Evolutionary conservation across 148 eudicot species (phyloP).

Genomic region (Gaultheria prostrata): DNA sequence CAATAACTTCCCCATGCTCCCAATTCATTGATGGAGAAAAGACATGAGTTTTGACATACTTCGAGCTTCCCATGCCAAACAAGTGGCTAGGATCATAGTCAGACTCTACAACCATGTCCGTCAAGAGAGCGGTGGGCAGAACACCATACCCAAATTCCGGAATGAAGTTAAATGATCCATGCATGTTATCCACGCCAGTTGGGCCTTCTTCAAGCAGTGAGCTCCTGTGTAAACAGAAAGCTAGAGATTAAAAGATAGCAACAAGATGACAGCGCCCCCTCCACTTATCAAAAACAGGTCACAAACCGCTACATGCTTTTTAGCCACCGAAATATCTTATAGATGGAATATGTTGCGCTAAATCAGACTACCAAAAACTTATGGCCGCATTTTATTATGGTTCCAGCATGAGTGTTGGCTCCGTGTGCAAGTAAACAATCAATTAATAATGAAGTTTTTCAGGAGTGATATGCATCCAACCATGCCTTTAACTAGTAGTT

Average conservation of each 20-base stretch:
- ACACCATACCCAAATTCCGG: slow-evolving; percentile 30
- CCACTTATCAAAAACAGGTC: not conserved
- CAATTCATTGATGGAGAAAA: slow-evolving; percentile 34
- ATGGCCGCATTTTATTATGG: not conserved
- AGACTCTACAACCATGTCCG: slow-evolving; percentile 25
- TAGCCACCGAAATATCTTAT: not conserved
- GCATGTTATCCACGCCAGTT: slow-evolving; percentile 17
- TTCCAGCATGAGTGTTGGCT: not conserved
- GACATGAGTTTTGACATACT: slow-evolving; percentile 28
- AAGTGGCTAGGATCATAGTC: slow-evolving; percentile 28
- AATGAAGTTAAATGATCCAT: slow-evolving; percentile 27
- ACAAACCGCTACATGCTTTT: not conserved
- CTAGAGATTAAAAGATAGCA: not conserved
- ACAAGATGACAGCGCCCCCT: not conserved
- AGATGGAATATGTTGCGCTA: not conserved
- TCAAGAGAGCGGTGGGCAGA: slow-evolving; percentile 30
- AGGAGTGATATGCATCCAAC: not conserved
- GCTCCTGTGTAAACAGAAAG: slow-evolving; percentile 36
- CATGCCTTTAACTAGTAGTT: not conserved
- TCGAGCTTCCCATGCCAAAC: slow-evolving; percentile 30
- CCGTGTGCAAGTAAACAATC: not conserved
- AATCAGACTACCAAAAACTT: not conserved
- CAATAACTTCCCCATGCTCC: slow-evolving; percentile 16
- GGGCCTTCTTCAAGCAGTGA: slow-evolving; percentile 59
- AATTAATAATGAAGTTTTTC: not conserved